A percentile compares a stretch with the other conserved stretches of the same genome.
Evolutionary conservation across 495 filamentous ascomycete genomes (phyloP).

Genomic region (Tuber brumale): DNA sequence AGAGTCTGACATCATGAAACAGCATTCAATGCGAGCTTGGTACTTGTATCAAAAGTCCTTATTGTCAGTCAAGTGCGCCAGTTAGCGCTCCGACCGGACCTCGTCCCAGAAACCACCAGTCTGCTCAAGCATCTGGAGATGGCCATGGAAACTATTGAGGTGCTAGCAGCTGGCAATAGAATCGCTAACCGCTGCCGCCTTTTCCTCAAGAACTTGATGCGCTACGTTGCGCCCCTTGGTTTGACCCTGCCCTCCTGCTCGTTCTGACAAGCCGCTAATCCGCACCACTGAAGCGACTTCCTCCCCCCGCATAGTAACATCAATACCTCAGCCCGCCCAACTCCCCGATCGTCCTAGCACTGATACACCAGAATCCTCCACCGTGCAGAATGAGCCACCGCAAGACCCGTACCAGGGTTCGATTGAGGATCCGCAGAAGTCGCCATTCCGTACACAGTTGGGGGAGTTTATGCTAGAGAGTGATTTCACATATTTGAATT

Average conservation of each 20-base stretch:
- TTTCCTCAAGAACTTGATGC: conserved; percentile 44
- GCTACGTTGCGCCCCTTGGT: conserved; percentile 40
- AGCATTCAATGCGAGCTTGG: conserved; percentile 47
- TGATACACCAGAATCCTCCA: not conserved
- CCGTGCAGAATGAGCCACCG: conserved; percentile 7
- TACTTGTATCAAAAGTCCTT: conserved; percentile 43
- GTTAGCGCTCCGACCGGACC: conserved; percentile 33
- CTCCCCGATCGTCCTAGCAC: not conserved
- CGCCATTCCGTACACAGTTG: conserved; percentile 45
- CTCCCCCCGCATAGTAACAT: conserved; percentile 21
- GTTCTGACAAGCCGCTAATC: not conserved
- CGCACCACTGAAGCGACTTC: conserved; percentile 7
- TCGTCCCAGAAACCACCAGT: conserved; percentile 27
- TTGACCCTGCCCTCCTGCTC: not conserved
- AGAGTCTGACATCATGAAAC: not conserved
- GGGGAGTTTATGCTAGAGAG: conserved; percentile 49
- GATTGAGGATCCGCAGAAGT: conserved; percentile 10
- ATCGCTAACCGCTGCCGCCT: conserved; percentile 45
- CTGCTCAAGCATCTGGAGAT: conserved; percentile 40
- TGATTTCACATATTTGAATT: conserved; percentile 42
- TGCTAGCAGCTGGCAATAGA: conserved; percentile 45
- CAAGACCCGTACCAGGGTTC: not conserved
- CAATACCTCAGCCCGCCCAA: conserved; percentile 11
- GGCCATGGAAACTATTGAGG: conserved; percentile 44
- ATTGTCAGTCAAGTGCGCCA: conserved; percentile 38